Conservation (phyloP, 495 filamentous ascomycete genomes). For the Xylaria curta region DNA sequence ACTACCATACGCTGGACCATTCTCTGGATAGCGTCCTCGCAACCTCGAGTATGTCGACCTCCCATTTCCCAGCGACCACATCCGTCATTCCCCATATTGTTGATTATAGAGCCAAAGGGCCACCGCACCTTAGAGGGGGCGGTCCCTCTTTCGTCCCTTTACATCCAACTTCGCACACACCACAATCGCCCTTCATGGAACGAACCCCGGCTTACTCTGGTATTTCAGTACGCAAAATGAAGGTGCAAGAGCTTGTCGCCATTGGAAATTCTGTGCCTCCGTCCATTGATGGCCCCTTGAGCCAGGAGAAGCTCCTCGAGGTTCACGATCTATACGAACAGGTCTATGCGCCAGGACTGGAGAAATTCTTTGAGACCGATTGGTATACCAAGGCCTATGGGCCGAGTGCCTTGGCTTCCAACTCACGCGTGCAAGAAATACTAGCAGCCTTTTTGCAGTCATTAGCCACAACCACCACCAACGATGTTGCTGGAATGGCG, state of each 20-base stretch:
- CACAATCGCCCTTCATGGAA: conserved; percentile 40
- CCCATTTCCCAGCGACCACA: conserved; percentile 47
- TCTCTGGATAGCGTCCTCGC: conserved; percentile 63
- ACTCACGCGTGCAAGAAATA: conserved; percentile 64
- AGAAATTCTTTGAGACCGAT: conserved; percentile 80
- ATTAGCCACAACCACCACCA: conserved; percentile 46
- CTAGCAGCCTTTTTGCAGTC: conserved; percentile 65
- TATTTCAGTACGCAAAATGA: conserved; percentile 70
- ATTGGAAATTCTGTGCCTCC: conserved; percentile 68
- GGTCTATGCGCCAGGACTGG: conserved; percentile 77
- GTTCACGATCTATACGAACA: conserved; percentile 75
- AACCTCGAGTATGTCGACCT: conserved; percentile 43
- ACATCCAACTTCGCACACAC: conserved; percentile 33
- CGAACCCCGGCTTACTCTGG: conserved; percentile 55
- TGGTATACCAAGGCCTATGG: conserved; percentile 69
- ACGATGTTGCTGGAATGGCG: conserved; percentile 66
- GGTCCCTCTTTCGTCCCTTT: conserved; percentile 40
- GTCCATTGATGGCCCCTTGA: conserved; percentile 61
- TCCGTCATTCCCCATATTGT: conserved; percentile 36
- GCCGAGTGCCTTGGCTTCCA: conserved; percentile 53
- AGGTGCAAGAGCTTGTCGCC: conserved; percentile 76
- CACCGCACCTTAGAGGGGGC: conserved; percentile 52
- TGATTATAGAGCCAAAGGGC: conserved; percentile 39
- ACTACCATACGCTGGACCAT: conserved; percentile 79
- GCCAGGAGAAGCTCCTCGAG: conserved; percentile 66